Evolutionary conservation across 345 rosid species (phyloP).

Genomic region (Sapria himalayana): DNA sequence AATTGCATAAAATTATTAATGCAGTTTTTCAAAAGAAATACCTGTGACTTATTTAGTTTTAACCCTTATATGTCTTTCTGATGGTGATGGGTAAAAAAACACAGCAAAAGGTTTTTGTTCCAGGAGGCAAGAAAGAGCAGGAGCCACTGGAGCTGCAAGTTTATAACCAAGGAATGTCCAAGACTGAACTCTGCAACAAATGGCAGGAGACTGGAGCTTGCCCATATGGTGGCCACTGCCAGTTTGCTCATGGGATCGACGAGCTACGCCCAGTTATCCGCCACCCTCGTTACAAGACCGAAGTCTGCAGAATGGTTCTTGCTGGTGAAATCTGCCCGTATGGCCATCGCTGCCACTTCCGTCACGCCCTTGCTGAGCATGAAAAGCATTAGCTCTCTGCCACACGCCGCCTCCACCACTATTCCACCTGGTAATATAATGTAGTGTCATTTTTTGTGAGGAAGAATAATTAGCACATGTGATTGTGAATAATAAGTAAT

Average conservation of each 20-base stretch:
- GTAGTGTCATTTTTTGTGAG: too few relatives aligned
- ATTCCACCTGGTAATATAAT: too few relatives aligned
- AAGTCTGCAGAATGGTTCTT: conserved; percentile 63
- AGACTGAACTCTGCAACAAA: conserved; percentile 91
- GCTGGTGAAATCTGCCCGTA: conserved; percentile 56
- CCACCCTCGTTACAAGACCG: conserved; percentile 80
- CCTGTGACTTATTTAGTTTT: too few relatives aligned
- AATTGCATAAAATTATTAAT: too few relatives aligned
- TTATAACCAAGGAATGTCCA: conserved; percentile 63
- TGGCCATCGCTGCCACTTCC: conserved; percentile 92
- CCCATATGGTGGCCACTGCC: conserved; percentile 53
- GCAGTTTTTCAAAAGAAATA: too few relatives aligned
- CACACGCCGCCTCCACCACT: too few relatives aligned
- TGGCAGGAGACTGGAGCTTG: conserved; percentile 95
- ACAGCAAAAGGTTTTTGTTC: conserved; percentile 21
- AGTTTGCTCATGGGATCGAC: conserved; percentile 69
- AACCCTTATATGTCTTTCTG: too few relatives aligned
- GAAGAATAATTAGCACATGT: too few relatives aligned
- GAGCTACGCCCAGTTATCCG: conserved; percentile 83
- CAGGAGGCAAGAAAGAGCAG: conserved; percentile 25
- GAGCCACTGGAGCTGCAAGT: conserved; percentile 41
- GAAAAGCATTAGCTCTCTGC: conserved; percentile 21
- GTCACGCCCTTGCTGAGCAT: conserved; percentile 66
- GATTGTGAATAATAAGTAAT: too few relatives aligned
- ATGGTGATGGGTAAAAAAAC: background rate